A percentile compares a stretch with the other conserved stretches of the same genome.
phyloP scores from a whole-genome alignment of 805 yeast genomes.

The Tetrapisispora fleetii region DNA sequence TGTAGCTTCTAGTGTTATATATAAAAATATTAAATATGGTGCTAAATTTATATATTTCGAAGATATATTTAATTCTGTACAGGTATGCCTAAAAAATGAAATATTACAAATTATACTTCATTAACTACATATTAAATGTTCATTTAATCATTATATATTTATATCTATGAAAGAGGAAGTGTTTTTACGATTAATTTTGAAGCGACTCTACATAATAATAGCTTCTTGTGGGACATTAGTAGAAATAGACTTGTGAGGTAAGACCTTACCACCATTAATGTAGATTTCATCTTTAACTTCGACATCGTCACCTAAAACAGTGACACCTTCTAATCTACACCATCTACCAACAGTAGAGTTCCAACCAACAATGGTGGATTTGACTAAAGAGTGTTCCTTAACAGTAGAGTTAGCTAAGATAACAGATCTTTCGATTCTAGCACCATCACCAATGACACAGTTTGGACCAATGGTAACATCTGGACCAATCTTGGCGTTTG shows the following conservation, averaged over 20 bases:
- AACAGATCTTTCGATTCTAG: conserved; percentile 93
- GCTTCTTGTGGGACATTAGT: conserved; percentile 95
- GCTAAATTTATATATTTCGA: neutral
- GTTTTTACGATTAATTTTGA: neutral
- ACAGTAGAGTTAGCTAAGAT: conserved; percentile 82
- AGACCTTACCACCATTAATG: conserved; percentile 98
- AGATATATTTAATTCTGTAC: neutral
- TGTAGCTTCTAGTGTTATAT: neutral
- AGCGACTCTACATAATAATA: conserved; percentile 73
- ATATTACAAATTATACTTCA: neutral
- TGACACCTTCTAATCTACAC: conserved; percentile 97
- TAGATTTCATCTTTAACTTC: conserved; percentile 96
- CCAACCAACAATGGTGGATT: conserved; percentile 98
- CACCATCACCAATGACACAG: conserved; percentile 94
- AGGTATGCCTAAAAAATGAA: neutral
- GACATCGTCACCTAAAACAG: conserved; percentile 98
- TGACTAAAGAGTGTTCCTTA: conserved; percentile 96
- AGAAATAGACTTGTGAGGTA: conserved; percentile 96
- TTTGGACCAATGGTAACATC: conserved; percentile 96
- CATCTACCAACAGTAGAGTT: conserved; percentile 95
- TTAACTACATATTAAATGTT: neutral
- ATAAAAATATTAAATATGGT: too few species aligned
- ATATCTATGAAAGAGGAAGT: neutral
- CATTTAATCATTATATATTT: neutral
- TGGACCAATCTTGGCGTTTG: conserved; percentile 94